Percentiles rank a stretch among this genome's conserved stretches.
These are phyloP conservation scores for Microbotryomycetes sp. DNA, from an alignment of 1,284 basidiomycete genomes.

Conservation along the genomic window DNA sequence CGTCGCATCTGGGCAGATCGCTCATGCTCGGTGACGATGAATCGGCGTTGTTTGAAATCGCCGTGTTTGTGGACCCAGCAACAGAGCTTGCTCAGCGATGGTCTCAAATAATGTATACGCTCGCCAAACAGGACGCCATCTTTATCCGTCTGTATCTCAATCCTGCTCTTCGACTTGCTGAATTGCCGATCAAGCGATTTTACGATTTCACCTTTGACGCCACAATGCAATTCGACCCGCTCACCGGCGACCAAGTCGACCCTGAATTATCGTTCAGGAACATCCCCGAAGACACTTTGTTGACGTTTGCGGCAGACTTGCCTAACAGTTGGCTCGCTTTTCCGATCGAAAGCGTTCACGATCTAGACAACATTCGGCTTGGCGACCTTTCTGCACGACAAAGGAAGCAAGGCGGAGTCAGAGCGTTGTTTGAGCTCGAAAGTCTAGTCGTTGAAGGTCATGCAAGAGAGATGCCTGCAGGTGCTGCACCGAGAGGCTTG, in stretches of 20 bases:
- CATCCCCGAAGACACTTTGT: conserved; percentile 60
- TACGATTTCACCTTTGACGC: conserved; percentile 70
- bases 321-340: conserved; percentile 86
- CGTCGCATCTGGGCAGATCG: conserved; percentile 44
- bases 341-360: conserved; percentile 77
- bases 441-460: conserved; percentile 91
- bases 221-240: conserved; percentile 56
- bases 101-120: conserved; percentile 58
- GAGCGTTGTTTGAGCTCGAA: conserved; percentile 78
- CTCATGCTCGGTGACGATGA: conserved; percentile 59
- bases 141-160: conserved; percentile 68
- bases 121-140: conserved; percentile 46
- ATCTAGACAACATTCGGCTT: conserved; percentile 92
- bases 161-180: conserved; percentile 53
- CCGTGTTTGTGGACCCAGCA: conserved; percentile 72
- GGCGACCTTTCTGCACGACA: conserved; percentile 50
- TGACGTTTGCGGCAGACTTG: conserved; percentile 85
- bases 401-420: conserved; percentile 49
- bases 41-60: conserved; percentile 64
- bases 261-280: conserved; percentile 49
- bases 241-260: conserved; percentile 40
- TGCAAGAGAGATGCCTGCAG: conserved; percentile 60
- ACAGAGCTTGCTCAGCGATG: conserved; percentile 78
- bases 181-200: conserved; percentile 88
- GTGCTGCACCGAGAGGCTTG: conserved; percentile 65